phyloP scores from a whole-genome alignment of 2,329 filamentous ascomycete species.

The Beauveria scarabaeidicola region DNA sequence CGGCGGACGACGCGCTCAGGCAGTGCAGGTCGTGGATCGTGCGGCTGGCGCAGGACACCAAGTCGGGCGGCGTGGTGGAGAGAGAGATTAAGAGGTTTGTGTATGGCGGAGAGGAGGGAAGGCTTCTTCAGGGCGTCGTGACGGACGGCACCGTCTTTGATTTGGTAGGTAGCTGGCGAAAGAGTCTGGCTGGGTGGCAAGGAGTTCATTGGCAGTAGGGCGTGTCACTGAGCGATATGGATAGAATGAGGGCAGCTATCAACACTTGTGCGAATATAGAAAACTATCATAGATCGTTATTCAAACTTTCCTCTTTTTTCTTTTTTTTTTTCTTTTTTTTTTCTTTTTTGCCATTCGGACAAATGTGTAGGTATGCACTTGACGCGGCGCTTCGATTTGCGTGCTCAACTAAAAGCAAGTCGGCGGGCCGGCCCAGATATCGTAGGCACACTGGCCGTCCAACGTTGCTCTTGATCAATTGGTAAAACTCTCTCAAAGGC shows the following conservation, averaged over 20 bases:
- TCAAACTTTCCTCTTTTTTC: no score
- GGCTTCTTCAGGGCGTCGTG: slow-evolving; percentile 17
- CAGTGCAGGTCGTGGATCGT: slow-evolving; percentile 24
- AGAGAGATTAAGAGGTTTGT: slow-evolving; percentile 21
- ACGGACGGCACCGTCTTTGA: slow-evolving; percentile 18
- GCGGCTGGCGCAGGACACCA: slow-evolving; percentile 23
- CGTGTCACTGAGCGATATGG: no score
- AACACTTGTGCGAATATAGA: not conserved
- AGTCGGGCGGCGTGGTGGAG: slow-evolving; percentile 20
- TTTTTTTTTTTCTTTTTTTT: no score
- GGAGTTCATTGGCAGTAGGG: slow-evolving; percentile 3
- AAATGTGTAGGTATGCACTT: no score
- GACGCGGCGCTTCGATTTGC: no score
- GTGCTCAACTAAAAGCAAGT: no score
- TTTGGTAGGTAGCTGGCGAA: slow-evolving; percentile 27
- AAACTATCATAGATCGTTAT: not conserved
- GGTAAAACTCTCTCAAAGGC: not conserved
- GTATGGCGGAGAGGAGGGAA: slow-evolving; percentile 18
- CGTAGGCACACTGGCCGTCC: no score
- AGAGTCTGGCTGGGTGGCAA: slow-evolving; percentile 27
- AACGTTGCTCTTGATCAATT: no score
- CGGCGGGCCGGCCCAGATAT: no score
- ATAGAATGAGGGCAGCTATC: not conserved
- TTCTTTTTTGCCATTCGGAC: no score
- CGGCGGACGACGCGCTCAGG: slow-evolving; percentile 23